Conservation (phyloP, 345 rosid species). For the Brassica cretica region DNA sequence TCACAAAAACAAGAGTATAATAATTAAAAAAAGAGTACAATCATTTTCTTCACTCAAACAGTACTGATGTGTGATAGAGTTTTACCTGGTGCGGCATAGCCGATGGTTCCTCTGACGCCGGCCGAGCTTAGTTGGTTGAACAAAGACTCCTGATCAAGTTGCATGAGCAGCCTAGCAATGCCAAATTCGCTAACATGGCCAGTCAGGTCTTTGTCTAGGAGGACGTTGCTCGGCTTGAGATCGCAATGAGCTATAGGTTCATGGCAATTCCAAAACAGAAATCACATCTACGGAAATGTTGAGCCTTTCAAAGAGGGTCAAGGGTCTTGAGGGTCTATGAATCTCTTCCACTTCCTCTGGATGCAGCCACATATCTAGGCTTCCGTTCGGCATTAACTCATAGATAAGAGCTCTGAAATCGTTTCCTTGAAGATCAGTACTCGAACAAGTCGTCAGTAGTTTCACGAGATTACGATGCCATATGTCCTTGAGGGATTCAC, state of each 20-base stretch:
- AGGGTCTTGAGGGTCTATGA: background rate
- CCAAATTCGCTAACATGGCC: background rate
- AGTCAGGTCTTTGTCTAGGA: background rate
- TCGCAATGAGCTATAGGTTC: background rate
- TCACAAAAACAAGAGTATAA: background rate
- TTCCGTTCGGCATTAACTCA: background rate
- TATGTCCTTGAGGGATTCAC: background rate
- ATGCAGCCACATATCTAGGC: background rate
- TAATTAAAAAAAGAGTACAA: background rate
- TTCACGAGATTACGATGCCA: background rate
- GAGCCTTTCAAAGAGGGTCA: background rate
- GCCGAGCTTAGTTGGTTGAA: slow-evolving; percentile 1
- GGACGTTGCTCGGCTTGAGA: background rate
- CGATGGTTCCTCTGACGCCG: slow-evolving; percentile 25
- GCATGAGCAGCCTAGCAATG: background rate
- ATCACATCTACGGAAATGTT: background rate
- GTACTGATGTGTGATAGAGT: background rate
- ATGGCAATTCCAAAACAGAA: background rate
- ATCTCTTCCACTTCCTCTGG: background rate
- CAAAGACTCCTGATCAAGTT: background rate
- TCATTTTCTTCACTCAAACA: background rate
- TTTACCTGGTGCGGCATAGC: slow-evolving; percentile 31
- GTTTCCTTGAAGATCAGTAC: background rate
- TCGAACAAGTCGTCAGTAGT: background rate
- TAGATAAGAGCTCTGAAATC: background rate